These are phyloP conservation scores for Penicillium sp. DNA, from an alignment of 2,329 filamentous ascomycete species.

Conservation along the genomic window DNA sequence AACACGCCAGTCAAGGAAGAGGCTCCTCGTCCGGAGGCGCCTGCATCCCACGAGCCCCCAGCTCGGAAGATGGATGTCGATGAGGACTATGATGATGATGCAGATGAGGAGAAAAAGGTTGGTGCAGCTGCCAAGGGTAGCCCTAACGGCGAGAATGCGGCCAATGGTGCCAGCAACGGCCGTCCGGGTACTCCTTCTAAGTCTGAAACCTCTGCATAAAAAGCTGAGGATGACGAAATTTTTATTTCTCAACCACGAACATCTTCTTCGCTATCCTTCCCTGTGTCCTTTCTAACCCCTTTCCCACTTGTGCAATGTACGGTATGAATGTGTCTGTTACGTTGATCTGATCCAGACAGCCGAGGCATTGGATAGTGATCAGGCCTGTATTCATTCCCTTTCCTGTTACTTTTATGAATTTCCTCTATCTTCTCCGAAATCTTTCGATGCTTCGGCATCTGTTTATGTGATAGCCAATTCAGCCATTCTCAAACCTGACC, in stretches of 20 bases:
- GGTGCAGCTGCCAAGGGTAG: conserved; percentile 38
- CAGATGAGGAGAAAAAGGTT: conserved; percentile 74
- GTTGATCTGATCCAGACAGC: conserved; percentile 19
- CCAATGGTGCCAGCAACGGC: conserved; percentile 30
- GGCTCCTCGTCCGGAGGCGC: conserved; percentile 49
- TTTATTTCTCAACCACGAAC: conserved; percentile 1
- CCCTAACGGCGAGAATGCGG: conserved; percentile 35
- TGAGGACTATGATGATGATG: conserved; percentile 95
- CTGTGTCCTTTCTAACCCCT: conserved; percentile 23
- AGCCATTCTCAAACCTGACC: conserved; percentile 11
- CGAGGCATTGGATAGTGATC: conserved; percentile 17
- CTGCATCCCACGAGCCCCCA: conserved; percentile 74
- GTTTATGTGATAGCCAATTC: conserved; percentile 18
- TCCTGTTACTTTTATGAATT: conserved; percentile 23
- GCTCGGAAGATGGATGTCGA: conserved; percentile 96
- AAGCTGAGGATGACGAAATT: not conserved
- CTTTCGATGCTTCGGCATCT: conserved; percentile 26
- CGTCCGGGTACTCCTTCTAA: conserved; percentile 37
- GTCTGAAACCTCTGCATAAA: conserved; percentile 35
- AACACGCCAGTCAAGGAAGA: conserved; percentile 66
- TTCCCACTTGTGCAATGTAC: conserved; percentile 23
- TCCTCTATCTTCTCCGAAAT: conserved; percentile 27
- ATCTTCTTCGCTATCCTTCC: conserved; percentile 11
- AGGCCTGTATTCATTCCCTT: conserved; percentile 29
- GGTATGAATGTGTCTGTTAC: conserved; percentile 29